Evolutionary conservation across 1,284 basidiomycete species (phyloP).

Genomic region (Phylloboletellus chloephorus): DNA sequence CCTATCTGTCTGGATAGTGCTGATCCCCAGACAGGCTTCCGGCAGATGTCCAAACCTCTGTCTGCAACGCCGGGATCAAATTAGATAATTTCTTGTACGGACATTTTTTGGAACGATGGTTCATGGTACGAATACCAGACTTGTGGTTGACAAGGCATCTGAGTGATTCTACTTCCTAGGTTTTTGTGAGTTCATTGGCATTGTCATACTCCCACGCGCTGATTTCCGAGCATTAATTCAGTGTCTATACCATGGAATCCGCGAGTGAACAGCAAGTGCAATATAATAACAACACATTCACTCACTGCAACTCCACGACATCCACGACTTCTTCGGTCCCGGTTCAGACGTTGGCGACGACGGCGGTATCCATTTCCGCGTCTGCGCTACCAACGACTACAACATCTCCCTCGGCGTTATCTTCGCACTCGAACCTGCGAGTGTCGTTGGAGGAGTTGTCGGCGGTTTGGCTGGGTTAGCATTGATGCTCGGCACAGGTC

Average conservation of each 20-base stretch:
- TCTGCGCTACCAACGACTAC: background rate
- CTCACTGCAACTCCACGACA: constrained; percentile 20
- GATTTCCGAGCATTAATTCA: constrained; percentile 3
- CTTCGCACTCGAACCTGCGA: background rate
- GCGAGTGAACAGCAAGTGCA: constrained; percentile 17
- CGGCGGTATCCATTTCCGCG: background rate
- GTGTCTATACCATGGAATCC: constrained; percentile 21
- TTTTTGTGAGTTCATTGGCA: constrained; percentile 12
- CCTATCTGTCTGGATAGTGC: background rate
- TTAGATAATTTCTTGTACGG: constrained; percentile 21
- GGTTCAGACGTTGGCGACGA: background rate
- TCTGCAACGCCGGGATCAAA: constrained; percentile 21
- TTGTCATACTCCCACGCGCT: background rate
- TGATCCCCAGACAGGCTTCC: constrained; percentile 14
- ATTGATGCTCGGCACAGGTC: background rate
- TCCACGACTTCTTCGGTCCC: background rate
- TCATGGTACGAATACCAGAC: constrained; percentile 12
- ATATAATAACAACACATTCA: constrained; percentile 26
- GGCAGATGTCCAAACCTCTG: constrained; percentile 16
- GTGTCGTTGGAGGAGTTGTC: constrained; percentile 9
- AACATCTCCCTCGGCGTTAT: background rate
- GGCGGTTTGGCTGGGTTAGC: constrained; percentile 9
- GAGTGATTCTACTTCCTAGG: constrained; percentile 6
- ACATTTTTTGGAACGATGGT: constrained; percentile 20
- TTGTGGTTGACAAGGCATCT: background rate